These are phyloP conservation scores for Cryptosporidium viatorum DNA, from an alignment of 169 alveolate genomes.

Conservation along the genomic window DNA sequence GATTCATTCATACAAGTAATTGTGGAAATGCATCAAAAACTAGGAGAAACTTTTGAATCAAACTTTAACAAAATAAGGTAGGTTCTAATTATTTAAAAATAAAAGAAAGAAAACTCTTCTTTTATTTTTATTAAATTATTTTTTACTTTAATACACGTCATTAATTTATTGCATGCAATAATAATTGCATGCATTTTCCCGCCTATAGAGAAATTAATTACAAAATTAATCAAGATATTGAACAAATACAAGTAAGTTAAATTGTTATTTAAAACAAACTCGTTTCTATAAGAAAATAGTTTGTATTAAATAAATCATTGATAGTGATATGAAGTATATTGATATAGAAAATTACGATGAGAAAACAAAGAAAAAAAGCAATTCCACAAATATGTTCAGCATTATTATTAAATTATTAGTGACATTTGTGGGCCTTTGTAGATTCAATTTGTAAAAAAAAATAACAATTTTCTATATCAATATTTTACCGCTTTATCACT, in stretches of 20 bases:
- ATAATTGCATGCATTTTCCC: neutral
- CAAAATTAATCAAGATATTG: constrained; percentile 71
- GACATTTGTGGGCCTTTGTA: neutral
- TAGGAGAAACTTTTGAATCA: constrained; percentile 47
- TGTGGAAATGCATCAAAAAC: constrained; percentile 62
- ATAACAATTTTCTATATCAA: neutral
- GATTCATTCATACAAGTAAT: constrained; percentile 63
- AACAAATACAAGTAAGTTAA: constrained; percentile 54
- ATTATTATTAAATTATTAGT: no score
- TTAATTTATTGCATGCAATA: neutral
- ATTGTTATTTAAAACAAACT: neutral
- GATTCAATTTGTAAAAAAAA: no score
- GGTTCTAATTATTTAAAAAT: neutral
- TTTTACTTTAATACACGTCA: neutral
- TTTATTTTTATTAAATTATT: neutral
- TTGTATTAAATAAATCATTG: neutral
- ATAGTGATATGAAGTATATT: neutral
- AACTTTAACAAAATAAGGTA: constrained; percentile 64
- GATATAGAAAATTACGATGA: neutral
- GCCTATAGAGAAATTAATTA: constrained; percentile 43
- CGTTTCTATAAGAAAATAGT: neutral
- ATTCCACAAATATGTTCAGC: neutral
- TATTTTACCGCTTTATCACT: neutral
- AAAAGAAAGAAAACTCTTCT: neutral
- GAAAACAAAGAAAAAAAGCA: neutral